Evolutionary conservation across 805 yeast species (phyloP).

Genomic region (Candida rishiriensis): DNA sequence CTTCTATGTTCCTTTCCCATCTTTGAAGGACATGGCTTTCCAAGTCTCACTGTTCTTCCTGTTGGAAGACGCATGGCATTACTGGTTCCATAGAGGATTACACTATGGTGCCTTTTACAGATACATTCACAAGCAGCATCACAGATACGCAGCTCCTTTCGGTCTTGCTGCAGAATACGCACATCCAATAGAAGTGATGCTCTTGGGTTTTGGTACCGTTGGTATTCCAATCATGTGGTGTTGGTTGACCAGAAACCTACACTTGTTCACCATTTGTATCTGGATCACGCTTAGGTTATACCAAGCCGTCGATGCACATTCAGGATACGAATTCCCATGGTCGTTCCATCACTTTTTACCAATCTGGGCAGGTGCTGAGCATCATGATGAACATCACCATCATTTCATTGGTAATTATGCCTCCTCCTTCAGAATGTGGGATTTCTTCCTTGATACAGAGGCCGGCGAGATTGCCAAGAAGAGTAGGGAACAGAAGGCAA

Average conservation of each 20-base stretch:
- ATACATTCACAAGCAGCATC: conserved; percentile 95
- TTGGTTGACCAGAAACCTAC: conserved; percentile 69
- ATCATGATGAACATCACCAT: conserved; percentile 96
- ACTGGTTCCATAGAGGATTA: conserved; percentile 88
- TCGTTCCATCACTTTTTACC: conserved; percentile 89
- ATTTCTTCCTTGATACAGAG: conserved; percentile 80
- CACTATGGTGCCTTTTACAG: conserved; percentile 89
- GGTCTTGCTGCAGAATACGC: conserved; percentile 98
- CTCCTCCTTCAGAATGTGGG: conserved; percentile 96
- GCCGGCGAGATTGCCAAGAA: conserved; percentile 79
- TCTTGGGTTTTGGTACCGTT: conserved; percentile 92
- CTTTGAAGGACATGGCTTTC: conserved; percentile 46
- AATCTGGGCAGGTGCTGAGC: conserved; percentile 98
- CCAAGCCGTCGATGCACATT: conserved; percentile 97
- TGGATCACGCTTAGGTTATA: conserved; percentile 88
- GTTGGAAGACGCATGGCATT: conserved; percentile 94
- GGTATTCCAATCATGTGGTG: conserved; percentile 90
- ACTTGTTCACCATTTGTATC: conserved; percentile 78
- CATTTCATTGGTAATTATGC: conserved; percentile 95
- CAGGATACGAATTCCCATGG: conserved; percentile 98
- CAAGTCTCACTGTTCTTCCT: conserved; percentile 79
- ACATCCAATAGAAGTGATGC: conserved; percentile 89
- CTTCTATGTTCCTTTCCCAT: conserved; percentile 82
- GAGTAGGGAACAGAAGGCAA: conserved; percentile 65
- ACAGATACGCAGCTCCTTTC: conserved; percentile 96